These are phyloP conservation scores for Verticillium nonalfalfae DNA, from an alignment of 2,329 filamentous ascomycete species.

Conservation along the genomic window DNA sequence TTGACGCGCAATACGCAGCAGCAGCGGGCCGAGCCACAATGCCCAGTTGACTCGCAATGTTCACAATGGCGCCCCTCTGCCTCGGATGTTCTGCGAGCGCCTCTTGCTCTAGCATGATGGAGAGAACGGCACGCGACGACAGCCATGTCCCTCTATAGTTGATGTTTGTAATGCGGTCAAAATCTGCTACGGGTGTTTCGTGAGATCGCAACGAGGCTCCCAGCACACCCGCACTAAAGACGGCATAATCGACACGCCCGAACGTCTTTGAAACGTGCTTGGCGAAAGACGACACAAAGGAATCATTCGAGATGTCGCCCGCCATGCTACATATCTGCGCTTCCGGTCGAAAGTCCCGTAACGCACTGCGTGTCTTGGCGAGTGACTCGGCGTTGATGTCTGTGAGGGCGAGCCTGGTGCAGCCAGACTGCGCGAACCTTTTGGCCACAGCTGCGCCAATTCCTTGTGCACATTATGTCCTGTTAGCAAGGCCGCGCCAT, in stretches of 20 bases:
- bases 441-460: conserved; percentile 48
- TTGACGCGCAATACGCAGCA: conserved; percentile 52
- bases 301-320: conserved; percentile 42
- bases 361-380: conserved; percentile 23
- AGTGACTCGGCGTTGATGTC: conserved; percentile 39
- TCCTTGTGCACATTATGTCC: conserved; percentile 25
- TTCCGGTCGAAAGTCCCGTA: conserved; percentile 24
- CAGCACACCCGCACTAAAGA: conserved; percentile 49
- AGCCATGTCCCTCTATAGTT: conserved; percentile 49
- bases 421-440: conserved; percentile 43
- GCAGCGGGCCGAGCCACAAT: conserved; percentile 39
- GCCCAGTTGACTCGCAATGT: conserved; percentile 46
- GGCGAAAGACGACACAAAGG: conserved; percentile 31
- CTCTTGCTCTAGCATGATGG: conserved; percentile 38
- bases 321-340: conserved; percentile 23
- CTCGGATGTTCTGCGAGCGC: conserved; percentile 29
- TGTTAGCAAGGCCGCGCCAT: neutral
- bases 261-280: conserved; percentile 25
- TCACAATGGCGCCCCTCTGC: conserved; percentile 42
- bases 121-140: conserved; percentile 33
- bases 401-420: conserved; percentile 44
- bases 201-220: conserved; percentile 31
- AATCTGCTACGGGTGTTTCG: conserved; percentile 39
- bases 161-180: conserved; percentile 46
- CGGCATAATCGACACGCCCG: conserved; percentile 46